Evolutionary conservation across 1,284 basidiomycete species (phyloP).

Genomic region (Moniliella sp.): DNA sequence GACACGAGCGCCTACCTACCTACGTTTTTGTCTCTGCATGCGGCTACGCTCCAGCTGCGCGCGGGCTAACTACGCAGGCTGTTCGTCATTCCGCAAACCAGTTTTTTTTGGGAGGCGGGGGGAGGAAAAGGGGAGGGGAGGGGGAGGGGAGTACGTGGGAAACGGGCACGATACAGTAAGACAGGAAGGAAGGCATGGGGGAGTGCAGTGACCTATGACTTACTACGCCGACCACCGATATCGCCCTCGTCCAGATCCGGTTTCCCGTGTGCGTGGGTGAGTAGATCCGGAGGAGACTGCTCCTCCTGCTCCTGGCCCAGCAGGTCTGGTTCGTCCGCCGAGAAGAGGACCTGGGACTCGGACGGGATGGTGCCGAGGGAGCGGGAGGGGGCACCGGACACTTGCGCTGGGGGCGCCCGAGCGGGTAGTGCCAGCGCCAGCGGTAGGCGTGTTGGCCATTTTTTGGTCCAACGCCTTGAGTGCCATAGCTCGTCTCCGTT

Average conservation of each 20-base stretch:
- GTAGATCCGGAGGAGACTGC: too few relatives aligned
- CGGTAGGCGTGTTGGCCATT: conserved; percentile 41
- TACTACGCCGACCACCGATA: neutral
- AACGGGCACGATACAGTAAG: neutral
- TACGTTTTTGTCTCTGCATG: too few relatives aligned
- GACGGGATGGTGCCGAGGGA: neutral
- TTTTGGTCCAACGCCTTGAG: conserved; percentile 85
- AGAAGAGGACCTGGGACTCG: neutral
- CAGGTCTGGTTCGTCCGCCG: too few relatives aligned
- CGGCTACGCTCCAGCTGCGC: too few relatives aligned
- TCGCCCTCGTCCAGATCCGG: neutral
- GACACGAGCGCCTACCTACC: too few relatives aligned
- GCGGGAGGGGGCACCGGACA: neutral
- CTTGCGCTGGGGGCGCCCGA: neutral
- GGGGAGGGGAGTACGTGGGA: neutral
- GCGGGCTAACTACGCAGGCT: too few relatives aligned
- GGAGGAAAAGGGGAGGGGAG: neutral
- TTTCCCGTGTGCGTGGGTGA: neutral
- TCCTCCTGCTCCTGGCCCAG: too few relatives aligned
- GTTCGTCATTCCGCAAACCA: too few relatives aligned
- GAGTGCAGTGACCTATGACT: neutral
- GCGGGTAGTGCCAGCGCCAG: neutral
- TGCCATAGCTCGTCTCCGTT: conserved; percentile 53
- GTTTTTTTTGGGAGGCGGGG: neutral
- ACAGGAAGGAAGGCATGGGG: neutral